Base-by-base conservation (phyloP, 164 flowering plant species). In the Magnolia kwangsiensis region DNA sequence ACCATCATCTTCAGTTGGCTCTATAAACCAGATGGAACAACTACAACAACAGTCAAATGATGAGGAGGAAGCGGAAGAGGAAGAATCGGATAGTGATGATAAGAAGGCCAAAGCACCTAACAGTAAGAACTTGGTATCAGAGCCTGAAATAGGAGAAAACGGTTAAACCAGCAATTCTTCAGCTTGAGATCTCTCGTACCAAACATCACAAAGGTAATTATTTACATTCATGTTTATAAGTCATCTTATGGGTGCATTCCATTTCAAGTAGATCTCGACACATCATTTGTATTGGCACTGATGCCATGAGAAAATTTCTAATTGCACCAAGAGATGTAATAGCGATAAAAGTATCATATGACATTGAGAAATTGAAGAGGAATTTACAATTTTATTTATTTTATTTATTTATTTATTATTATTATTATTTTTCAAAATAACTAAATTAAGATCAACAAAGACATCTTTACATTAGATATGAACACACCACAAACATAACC, bases 101-200 rank as follows among this genome's bases (percentile, higher is more conserved):
- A 59, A 68, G 70, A 79, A 58, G 51, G 72, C n/a, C 2, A 63
- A 76, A 8, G 58, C 64, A 3, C n/a, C 70, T 23, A 79, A 45
- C 72, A 75, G 80, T 63, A 81, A 77, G 72, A 79, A 82, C 18
- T 68, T 82, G 69, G 76, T 82, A 7, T 79, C 84, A 9, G 84
- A 82, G 76, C 72, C n/a, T n/a, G 84, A 50, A 82, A 82, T 51
- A 20, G 84, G 27, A 79, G 84, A 71, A 79, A 79, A 70, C 69
- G 82, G 63, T 70, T 82, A n/a, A 82, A 76, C 11, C 78, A 79
- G 49, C 82, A 79, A 45, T 67, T 82, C 51, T 75, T 79, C 5
- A 72, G 82, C 55, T 72, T 82, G 50, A 77, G 84, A 14, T 76
- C 82, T 11, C 77, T 82, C 19, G 84, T 82, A 6, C 84, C 82